These are phyloP conservation scores for Mycena vitilis DNA, from an alignment of 768 basidiomycete species.

Conservation along the genomic window DNA sequence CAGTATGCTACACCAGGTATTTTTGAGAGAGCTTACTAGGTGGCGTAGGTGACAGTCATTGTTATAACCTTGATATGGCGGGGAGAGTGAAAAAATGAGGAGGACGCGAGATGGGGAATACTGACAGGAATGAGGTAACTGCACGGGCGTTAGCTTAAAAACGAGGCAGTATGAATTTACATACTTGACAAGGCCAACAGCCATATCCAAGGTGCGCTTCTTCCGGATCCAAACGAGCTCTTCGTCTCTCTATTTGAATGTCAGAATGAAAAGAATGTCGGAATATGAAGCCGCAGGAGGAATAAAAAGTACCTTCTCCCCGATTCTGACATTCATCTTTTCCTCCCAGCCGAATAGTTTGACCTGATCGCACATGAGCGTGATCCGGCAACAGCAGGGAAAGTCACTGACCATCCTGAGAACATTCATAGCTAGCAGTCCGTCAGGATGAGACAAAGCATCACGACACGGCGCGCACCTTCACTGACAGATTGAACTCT, in stretches of 20 bases:
- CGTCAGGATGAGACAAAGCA: not conserved
- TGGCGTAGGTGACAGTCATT: slow-evolving; percentile 59
- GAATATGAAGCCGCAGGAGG: slow-evolving; percentile 38
- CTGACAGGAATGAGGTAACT: slow-evolving; percentile 42
- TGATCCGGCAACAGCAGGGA: slow-evolving; percentile 5
- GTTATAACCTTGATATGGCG: slow-evolving; percentile 40
- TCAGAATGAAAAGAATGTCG: not conserved
- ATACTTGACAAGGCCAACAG: slow-evolving; percentile 48
- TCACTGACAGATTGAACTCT: slow-evolving; percentile 72
- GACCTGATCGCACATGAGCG: slow-evolving; percentile 33
- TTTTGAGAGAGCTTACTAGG: too few species aligned
- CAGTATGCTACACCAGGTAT: too few species aligned
- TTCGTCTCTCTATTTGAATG: slow-evolving; percentile 47
- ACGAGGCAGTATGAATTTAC: slow-evolving; percentile 36
- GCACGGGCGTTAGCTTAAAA: slow-evolving; percentile 30
- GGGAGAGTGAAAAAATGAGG: too few species aligned
- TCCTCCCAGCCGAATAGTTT: slow-evolving; percentile 73
- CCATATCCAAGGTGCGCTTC: slow-evolving; percentile 51
- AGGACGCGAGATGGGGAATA: not conserved
- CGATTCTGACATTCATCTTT: slow-evolving; percentile 63
- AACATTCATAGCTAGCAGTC: slow-evolving; percentile 59
- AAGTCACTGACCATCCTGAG: slow-evolving; percentile 70
- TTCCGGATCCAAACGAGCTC: slow-evolving; percentile 58
- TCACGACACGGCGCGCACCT: slow-evolving; percentile 51
- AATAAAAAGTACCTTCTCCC: slow-evolving; percentile 47